These are phyloP conservation scores for Diversispora epigaea DNA, from an alignment of 192 early-diverging fungal genomes.

Conservation along the genomic window DNA sequence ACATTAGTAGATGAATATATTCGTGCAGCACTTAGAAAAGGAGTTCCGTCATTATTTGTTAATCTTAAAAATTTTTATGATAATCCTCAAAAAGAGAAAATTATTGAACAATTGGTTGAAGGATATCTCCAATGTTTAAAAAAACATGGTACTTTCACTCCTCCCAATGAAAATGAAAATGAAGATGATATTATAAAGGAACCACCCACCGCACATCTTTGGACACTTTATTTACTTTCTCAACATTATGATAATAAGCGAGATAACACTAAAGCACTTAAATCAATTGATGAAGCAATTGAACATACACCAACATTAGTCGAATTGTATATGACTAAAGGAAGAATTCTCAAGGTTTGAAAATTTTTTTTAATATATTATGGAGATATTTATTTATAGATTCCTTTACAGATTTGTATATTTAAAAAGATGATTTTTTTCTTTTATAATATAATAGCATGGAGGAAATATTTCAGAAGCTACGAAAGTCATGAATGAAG, in stretches of 20 bases:
- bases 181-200: conserved; percentile 59
- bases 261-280: conserved; percentile 68
- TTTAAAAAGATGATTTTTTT: no score
- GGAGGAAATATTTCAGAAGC: conserved; percentile 73
- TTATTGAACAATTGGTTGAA: conserved; percentile 68
- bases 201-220: conserved; percentile 75
- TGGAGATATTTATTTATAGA: neutral
- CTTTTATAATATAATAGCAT: conserved; percentile 52
- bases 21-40: conserved; percentile 77
- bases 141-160: conserved; percentile 28
- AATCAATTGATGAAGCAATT: conserved; percentile 79
- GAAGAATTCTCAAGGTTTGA: conserved; percentile 83
- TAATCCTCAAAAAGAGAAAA: conserved; percentile 60
- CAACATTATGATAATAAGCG: conserved; percentile 82
- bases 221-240: conserved; percentile 91
- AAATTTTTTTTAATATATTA: neutral
- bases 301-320: conserved; percentile 85
- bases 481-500: conserved; percentile 78
- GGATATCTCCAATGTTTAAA: conserved; percentile 58
- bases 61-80: conserved; percentile 74
- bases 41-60: conserved; percentile 91
- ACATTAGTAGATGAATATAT: conserved; percentile 65
- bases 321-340: conserved; percentile 91
- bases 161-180: conserved; percentile 42
- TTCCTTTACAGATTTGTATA: no score